Evolutionary conservation across 1,284 basidiomycete genomes (phyloP).

Genomic region (Puccinia triticina): DNA sequence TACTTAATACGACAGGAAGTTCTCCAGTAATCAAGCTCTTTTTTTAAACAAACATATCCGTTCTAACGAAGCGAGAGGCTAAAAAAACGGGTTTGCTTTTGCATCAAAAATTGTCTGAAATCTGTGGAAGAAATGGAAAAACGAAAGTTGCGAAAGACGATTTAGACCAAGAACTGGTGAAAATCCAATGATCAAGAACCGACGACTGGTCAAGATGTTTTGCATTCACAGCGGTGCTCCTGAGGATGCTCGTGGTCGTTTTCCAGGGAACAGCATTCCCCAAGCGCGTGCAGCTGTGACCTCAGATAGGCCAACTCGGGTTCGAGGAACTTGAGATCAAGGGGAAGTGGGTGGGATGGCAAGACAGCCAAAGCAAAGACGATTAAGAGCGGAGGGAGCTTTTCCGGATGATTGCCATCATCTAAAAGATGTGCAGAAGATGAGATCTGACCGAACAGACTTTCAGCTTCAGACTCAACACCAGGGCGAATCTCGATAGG

Average conservation of each 20-base stretch:
- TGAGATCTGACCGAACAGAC: slow-evolving; percentile 6
- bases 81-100: too few relatives aligned
- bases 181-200: too few relatives aligned
- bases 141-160: too few relatives aligned
- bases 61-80: too few relatives aligned
- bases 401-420: background rate
- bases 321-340: slow-evolving; percentile 15
- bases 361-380: slow-evolving; percentile 22
- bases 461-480: slow-evolving; percentile 7
- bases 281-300: slow-evolving; percentile 30
- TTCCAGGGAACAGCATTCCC: slow-evolving; percentile 40
- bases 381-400: slow-evolving; percentile 1
- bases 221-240: slow-evolving; percentile 7
- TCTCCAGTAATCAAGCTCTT: too few relatives aligned
- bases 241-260: background rate
- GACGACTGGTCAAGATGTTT: background rate
- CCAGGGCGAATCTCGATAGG: slow-evolving; percentile 35
- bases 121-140: too few relatives aligned
- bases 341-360: background rate
- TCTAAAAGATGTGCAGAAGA: background rate
- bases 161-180: too few relatives aligned
- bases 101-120: too few relatives aligned
- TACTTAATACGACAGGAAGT: too few relatives aligned
- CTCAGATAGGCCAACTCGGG: slow-evolving; percentile 22
- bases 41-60: too few relatives aligned